Evolutionary conservation across 345 rosid genomes (phyloP).

Genomic region (Pistacia vera): DNA sequence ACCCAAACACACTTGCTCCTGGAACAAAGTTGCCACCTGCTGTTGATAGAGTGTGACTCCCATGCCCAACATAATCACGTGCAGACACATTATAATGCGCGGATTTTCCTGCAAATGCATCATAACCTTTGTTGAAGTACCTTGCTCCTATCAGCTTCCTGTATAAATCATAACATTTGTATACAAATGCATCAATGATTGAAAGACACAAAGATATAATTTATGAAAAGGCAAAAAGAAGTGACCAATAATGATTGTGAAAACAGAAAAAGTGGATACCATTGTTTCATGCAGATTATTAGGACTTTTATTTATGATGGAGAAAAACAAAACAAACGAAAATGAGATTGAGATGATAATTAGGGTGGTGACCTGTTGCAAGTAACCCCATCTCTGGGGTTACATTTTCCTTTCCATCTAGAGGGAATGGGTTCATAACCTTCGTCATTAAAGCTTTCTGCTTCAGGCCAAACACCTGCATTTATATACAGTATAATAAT

Average conservation of each 20-base stretch:
- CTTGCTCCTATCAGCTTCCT: constrained; percentile 74
- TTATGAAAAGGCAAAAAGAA: too few relatives aligned
- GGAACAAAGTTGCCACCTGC: constrained; percentile 46
- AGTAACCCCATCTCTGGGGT: constrained; percentile 29
- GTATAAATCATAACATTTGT: not conserved
- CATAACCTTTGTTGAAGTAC: constrained; percentile 49
- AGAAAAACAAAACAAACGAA: not conserved
- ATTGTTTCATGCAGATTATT: too few relatives aligned
- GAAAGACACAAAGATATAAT: too few relatives aligned
- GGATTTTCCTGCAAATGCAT: not conserved
- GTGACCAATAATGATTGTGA: not conserved
- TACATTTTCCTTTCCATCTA: constrained; percentile 54
- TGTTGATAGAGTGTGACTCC: constrained; percentile 57
- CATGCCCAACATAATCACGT: constrained; percentile 53
- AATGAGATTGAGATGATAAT: too few relatives aligned
- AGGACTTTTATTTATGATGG: too few relatives aligned
- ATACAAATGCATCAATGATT: too few relatives aligned
- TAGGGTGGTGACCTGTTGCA: constrained; percentile 48
- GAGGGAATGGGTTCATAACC: constrained; percentile 55
- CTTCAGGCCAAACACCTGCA: constrained; percentile 78
- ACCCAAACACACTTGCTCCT: constrained; percentile 30
- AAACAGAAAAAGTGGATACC: not conserved
- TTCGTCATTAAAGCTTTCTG: constrained; percentile 50
- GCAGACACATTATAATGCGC: constrained; percentile 4
- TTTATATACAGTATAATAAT: not conserved